These are phyloP conservation scores for Ilyonectria robusta DNA, from an alignment of 2,329 filamentous ascomycete genomes.

Conservation along the genomic window DNA sequence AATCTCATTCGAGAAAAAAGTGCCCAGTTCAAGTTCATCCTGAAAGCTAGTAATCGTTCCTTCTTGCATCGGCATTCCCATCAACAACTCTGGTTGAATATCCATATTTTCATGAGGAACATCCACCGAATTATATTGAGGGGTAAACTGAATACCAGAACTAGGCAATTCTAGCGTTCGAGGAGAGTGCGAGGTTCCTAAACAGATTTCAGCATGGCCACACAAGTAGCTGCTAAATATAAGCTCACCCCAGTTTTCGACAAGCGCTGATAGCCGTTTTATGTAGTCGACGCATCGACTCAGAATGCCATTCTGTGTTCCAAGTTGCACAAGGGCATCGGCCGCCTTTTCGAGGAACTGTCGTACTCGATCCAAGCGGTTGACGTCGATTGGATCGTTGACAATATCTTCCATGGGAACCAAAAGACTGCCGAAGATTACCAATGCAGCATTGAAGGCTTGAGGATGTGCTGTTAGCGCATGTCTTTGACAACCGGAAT, in stretches of 20 bases:
- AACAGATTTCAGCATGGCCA: not conserved
- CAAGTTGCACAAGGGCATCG: conserved; percentile 11
- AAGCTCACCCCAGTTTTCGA: conserved; percentile 14
- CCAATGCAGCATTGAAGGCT: conserved; percentile 36
- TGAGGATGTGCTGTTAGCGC: not conserved
- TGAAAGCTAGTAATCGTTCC: not conserved
- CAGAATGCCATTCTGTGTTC: conserved; percentile 15
- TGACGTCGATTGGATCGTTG: not conserved
- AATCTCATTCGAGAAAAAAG: conserved; percentile 25
- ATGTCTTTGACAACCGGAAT: not conserved
- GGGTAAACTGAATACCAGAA: not conserved
- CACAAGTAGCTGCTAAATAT: not conserved
- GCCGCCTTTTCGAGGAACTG: conserved; percentile 6
- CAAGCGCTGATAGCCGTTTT: not conserved
- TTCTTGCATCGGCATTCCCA: not conserved
- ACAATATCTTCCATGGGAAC: not conserved
- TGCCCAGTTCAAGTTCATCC: conserved; percentile 25
- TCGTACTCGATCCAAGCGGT: not conserved
- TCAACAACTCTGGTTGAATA: not conserved
- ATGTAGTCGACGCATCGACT: conserved; percentile 20
- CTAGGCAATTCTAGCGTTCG: not conserved
- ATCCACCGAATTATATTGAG: not conserved
- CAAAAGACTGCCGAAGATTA: conserved; percentile 27
- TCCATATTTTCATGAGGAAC: not conserved
- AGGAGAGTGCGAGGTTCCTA: not conserved